These are phyloP conservation scores for Debaryomycetaceae sp. DNA, from an alignment of 1,139 yeast species.

Conservation along the genomic window DNA sequence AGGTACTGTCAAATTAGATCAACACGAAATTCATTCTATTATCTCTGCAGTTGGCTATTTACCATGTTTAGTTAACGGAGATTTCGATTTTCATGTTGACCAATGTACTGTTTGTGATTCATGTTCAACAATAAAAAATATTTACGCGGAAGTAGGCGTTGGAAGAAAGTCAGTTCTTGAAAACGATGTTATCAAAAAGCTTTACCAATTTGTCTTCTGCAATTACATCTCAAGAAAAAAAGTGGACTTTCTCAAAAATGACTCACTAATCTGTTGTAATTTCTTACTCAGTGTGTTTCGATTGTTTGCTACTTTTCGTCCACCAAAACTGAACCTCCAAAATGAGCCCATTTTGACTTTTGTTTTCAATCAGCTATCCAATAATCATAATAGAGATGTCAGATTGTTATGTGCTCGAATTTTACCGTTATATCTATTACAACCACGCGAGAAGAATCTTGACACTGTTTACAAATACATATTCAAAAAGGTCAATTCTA, in stretches of 20 bases:
- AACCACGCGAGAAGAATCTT: constrained; percentile 28
- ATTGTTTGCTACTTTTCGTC: constrained; percentile 47
- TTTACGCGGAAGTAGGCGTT: constrained; percentile 18
- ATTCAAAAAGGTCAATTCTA: constrained; percentile 30
- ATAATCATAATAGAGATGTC: constrained; percentile 45
- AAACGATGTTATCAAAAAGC: constrained; percentile 16
- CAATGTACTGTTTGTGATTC: constrained; percentile 45
- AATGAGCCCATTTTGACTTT: constrained; percentile 21
- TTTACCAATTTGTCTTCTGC: constrained; percentile 22
- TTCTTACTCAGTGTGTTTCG: constrained; percentile 44
- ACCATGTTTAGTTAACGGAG: constrained; percentile 37
- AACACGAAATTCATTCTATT: constrained; percentile 21
- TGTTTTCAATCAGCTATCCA: constrained; percentile 17
- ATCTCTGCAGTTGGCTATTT: constrained; percentile 41
- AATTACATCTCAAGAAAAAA: constrained; percentile 14
- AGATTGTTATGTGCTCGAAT: constrained; percentile 47
- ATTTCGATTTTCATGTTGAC: constrained; percentile 22
- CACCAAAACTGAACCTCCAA: constrained; percentile 25
- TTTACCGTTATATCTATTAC: constrained; percentile 42
- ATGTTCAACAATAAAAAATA: constrained; percentile 18
- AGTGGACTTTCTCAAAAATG: constrained; percentile 7
- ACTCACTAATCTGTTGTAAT: constrained; percentile 36
- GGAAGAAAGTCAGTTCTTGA: constrained; percentile 21
- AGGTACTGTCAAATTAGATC: constrained; percentile 6
- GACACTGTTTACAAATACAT: constrained; percentile 37